A percentile compares a stretch with the other conserved stretches of the same genome.
These are phyloP conservation scores for Coprinopsis marcescibilis DNA, from an alignment of 768 basidiomycete genomes.

Conservation along the genomic window DNA sequence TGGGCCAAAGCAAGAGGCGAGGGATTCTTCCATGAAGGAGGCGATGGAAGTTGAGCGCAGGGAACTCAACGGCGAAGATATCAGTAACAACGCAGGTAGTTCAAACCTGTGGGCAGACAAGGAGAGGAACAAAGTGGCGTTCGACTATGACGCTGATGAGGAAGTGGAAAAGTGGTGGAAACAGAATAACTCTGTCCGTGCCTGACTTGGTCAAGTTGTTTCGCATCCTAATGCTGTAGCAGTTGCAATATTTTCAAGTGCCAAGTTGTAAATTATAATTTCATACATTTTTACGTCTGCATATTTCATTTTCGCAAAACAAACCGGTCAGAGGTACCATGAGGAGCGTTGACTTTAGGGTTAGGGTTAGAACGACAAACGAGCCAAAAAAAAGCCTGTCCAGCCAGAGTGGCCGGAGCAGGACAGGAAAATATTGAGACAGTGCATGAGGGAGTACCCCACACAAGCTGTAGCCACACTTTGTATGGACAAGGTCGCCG, in stretches of 20 bases:
- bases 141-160: constrained; percentile 51
- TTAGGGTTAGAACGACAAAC: constrained; percentile 27
- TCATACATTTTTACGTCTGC: too few species aligned
- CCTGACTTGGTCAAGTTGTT: too few species aligned
- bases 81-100: constrained; percentile 21
- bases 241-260: too few species aligned
- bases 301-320: too few species aligned
- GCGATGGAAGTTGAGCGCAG: constrained; percentile 40
- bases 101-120: constrained; percentile 55
- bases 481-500: constrained; percentile 70
- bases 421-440: constrained; percentile 52
- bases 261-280: too few species aligned
- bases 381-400: constrained; percentile 26
- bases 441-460: constrained; percentile 39
- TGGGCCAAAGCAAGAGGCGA: constrained; percentile 46
- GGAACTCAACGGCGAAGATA: constrained; percentile 17
- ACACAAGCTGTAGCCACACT: constrained; percentile 39
- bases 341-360: constrained; percentile 17
- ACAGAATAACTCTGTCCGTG: too few species aligned
- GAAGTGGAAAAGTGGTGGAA: constrained; percentile 46
- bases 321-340: too few species aligned
- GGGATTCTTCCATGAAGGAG: constrained; percentile 45
- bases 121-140: constrained; percentile 38
- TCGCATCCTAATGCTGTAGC: too few species aligned
- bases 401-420: constrained; percentile 51